These are phyloP conservation scores for Eimeria maxima DNA, from an alignment of 169 alveolate genomes.

Conservation along the genomic window DNA sequence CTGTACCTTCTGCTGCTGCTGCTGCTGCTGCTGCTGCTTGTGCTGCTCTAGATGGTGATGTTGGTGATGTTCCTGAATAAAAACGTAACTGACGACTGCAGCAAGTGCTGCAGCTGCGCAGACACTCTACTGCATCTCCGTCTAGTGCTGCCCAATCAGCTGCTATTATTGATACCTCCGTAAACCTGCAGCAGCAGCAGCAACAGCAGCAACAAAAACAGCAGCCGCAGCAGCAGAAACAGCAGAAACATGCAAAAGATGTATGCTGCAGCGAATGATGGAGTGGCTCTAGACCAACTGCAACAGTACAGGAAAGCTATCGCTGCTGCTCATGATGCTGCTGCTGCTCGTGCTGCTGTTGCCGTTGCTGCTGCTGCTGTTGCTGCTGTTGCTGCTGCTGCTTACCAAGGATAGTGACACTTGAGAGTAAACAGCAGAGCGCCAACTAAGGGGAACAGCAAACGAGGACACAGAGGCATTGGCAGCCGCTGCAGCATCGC, in stretches of 20 bases:
- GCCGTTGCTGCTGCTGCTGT: neutral
- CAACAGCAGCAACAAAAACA: constrained; percentile 55
- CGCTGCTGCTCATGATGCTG: neutral
- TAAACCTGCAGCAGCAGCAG: constrained; percentile 72
- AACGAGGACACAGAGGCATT: constrained; percentile 54
- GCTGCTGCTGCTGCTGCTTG: constrained; percentile 17
- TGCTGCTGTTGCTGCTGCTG: neutral
- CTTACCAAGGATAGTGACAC: constrained; percentile 26
- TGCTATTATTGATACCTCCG: constrained; percentile 17
- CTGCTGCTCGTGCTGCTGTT: neutral
- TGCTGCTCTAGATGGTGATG: neutral
- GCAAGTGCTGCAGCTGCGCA: constrained; percentile 65
- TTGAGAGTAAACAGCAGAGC: constrained; percentile 47
- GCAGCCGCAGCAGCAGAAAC: constrained; percentile 58
- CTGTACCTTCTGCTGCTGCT: constrained; percentile 22
- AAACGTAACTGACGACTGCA: constrained; percentile 23
- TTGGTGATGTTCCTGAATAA: too few species aligned
- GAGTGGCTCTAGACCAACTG: neutral
- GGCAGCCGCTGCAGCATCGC: constrained; percentile 71
- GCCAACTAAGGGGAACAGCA: constrained; percentile 21
- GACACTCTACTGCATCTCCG: constrained; percentile 45
- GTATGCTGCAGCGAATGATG: constrained; percentile 1
- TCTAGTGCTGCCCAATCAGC: constrained; percentile 65
- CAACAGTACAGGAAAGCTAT: constrained; percentile 5
- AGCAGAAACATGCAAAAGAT: constrained; percentile 3